Evolutionary conservation across 805 yeast species (phyloP).

Genomic region (Spathaspora arborariae): DNA sequence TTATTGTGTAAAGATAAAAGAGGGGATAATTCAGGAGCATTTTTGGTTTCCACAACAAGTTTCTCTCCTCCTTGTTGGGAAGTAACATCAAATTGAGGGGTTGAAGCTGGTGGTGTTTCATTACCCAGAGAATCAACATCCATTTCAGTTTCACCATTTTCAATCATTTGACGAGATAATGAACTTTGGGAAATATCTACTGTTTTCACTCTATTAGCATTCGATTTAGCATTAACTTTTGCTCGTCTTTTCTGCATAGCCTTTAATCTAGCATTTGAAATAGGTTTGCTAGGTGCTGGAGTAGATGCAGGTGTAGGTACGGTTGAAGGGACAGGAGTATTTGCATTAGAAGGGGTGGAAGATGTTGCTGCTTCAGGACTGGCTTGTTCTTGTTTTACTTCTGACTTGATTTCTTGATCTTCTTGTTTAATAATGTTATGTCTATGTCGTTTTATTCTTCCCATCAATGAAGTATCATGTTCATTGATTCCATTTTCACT

Average conservation of each 20-base stretch:
- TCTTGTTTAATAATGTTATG: conserved; percentile 13
- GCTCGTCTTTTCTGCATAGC: conserved; percentile 95
- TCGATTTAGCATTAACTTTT: conserved; percentile 59
- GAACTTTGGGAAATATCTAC: conserved; percentile 73
- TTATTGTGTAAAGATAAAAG: conserved; percentile 67
- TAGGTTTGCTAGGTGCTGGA: conserved; percentile 18
- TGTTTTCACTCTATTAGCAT: conserved; percentile 41
- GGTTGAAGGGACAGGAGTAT: background rate
- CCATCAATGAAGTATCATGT: conserved; percentile 34
- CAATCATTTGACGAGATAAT: conserved; percentile 51
- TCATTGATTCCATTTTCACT: conserved; percentile 6
- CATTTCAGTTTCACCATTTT: conserved; percentile 27
- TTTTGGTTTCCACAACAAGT: conserved; percentile 77
- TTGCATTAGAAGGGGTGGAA: conserved; percentile 8
- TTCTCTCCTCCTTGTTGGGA: conserved; percentile 77
- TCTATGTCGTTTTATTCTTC: conserved; percentile 47
- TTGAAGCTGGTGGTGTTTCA: conserved; percentile 15
- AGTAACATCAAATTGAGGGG: conserved; percentile 58
- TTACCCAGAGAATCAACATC: conserved; percentile 15
- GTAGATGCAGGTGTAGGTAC: conserved; percentile 12
- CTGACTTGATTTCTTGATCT: conserved; percentile 14
- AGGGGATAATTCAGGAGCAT: conserved; percentile 58
- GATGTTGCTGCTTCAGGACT: background rate
- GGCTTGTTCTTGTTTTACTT: conserved; percentile 9
- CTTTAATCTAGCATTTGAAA: conserved; percentile 71